Conservation (phyloP, 2,329 filamentous ascomycete genomes). For the Ramichloridium luteum region DNA sequence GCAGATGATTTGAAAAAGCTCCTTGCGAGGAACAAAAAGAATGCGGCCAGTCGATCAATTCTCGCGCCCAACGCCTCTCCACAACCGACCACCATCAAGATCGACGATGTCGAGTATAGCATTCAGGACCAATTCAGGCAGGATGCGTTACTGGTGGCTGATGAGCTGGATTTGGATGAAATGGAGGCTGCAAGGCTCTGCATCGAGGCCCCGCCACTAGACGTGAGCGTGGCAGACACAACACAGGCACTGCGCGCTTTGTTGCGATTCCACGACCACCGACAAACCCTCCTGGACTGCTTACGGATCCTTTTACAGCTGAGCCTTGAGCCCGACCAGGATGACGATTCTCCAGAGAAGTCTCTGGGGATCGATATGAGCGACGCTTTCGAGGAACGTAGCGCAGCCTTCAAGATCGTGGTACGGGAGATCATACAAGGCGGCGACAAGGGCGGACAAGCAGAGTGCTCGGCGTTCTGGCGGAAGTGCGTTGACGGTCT, state of each 20-base stretch:
- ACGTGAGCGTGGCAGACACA: conserved; percentile 51
- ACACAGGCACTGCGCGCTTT: conserved; percentile 66
- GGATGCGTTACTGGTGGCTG: conserved; percentile 65
- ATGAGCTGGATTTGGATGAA: conserved; percentile 84
- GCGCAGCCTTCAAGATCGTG: conserved; percentile 44
- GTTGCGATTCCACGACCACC: conserved; percentile 76
- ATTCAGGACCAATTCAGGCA: conserved; percentile 85
- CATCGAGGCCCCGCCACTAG: conserved; percentile 60
- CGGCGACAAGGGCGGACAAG: conserved; percentile 31
- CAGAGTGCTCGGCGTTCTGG: conserved; percentile 51
- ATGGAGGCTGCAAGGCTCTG: conserved; percentile 61
- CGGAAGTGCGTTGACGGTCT: conserved; percentile 66
- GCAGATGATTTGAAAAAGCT: conserved; percentile 56
- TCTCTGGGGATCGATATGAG: neutral
- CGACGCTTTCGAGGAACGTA: conserved; percentile 44
- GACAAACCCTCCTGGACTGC: conserved; percentile 71
- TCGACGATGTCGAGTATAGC: conserved; percentile 61
- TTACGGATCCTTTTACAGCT: conserved; percentile 67
- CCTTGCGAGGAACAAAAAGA: conserved; percentile 63
- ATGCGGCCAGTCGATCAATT: conserved; percentile 58
- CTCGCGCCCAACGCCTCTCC: conserved; percentile 47
- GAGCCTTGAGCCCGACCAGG: conserved; percentile 42
- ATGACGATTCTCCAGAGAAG: neutral
- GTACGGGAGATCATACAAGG: conserved; percentile 45
- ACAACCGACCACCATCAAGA: conserved; percentile 51